A percentile compares a stretch with the other conserved stretches of the same genome.
phyloP scores from a whole-genome alignment of 495 filamentous ascomycete species.

The Podospora didyma region DNA sequence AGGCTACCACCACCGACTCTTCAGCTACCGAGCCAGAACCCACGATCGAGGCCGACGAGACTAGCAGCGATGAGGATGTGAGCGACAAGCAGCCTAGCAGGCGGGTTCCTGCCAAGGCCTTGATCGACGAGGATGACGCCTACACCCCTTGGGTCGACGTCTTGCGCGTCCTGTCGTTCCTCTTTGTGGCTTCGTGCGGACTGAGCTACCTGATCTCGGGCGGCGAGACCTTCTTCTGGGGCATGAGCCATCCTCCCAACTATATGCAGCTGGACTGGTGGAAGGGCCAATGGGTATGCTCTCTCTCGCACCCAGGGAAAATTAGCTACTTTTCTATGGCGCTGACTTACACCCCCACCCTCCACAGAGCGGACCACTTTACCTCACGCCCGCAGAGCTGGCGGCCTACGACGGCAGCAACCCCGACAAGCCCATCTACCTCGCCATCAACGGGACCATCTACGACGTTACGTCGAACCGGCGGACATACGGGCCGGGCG shows the following conservation, averaged over 20 bases:
- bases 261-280: slow-evolving; percentile 60
- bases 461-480: slow-evolving; percentile 83
- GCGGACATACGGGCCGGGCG: slow-evolving; percentile 81
- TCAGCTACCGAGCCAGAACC: not conserved
- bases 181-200: slow-evolving; percentile 63
- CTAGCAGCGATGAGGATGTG: no score
- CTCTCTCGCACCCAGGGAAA: no score
- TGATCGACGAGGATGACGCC: slow-evolving; percentile 38
- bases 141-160: slow-evolving; percentile 60
- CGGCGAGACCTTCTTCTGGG: slow-evolving; percentile 58
- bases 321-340: not conserved
- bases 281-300: slow-evolving; percentile 58
- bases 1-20: not conserved
- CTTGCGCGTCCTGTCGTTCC: slow-evolving; percentile 65
- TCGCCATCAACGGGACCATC: slow-evolving; percentile 89
- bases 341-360: not conserved
- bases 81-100: slow-evolving; percentile 14
- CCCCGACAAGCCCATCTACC: slow-evolving; percentile 71
- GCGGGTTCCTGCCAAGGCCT: slow-evolving; percentile 5
- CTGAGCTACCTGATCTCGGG: slow-evolving; percentile 78
- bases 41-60: no score
- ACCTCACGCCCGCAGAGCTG: slow-evolving; percentile 72
- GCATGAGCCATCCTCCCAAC: slow-evolving; percentile 58
- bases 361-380: slow-evolving; percentile 34
- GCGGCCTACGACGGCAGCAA: slow-evolving; percentile 74